phyloP scores from a whole-genome alignment of 1,139 yeast species.

The Debaryomyces fabryi region DNA sequence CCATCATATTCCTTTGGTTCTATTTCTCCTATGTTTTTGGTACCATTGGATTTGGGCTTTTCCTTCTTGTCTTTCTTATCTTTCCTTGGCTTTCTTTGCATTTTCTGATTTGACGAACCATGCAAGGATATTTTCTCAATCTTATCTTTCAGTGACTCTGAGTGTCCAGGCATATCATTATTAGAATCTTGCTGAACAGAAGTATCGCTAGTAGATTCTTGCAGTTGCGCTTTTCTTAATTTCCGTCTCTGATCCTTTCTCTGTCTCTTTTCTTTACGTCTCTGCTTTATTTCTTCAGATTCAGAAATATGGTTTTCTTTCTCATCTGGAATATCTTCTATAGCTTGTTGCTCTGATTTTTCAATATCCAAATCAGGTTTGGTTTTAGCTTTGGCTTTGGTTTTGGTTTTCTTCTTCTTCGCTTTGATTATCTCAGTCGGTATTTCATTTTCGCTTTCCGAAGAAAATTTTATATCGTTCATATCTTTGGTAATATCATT shows the following conservation, averaged over 20 bases:
- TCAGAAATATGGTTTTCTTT: not conserved
- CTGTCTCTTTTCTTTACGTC: conserved; percentile 7
- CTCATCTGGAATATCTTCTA: not conserved
- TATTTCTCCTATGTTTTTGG: not conserved
- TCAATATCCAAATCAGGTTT: not conserved
- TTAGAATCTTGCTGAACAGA: not conserved
- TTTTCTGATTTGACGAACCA: not conserved
- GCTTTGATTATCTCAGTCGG: conserved; percentile 2
- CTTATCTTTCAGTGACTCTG: not conserved
- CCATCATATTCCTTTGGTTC: not conserved
- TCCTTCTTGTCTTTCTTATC: conserved; percentile 6
- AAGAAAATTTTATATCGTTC: conserved; percentile 21
- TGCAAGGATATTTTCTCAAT: not conserved
- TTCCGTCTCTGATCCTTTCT: conserved; percentile 7
- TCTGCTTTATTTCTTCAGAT: conserved; percentile 1
- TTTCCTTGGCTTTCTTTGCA: not conserved
- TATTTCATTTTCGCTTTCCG: conserved; percentile 1
- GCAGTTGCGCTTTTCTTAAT: conserved; percentile 2
- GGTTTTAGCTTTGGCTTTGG: not conserved
- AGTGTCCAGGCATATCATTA: not conserved
- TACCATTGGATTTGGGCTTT: not conserved
- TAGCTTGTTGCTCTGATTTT: not conserved
- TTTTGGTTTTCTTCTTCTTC: conserved; percentile 2
- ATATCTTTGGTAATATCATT: conserved; percentile 31
- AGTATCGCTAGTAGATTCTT: conserved; percentile 3